Evolutionary conservation across 768 basidiomycete genomes (phyloP), one percentile per base, ranked within the genome.

Genomic region (Termitomyces sp.): DNA sequence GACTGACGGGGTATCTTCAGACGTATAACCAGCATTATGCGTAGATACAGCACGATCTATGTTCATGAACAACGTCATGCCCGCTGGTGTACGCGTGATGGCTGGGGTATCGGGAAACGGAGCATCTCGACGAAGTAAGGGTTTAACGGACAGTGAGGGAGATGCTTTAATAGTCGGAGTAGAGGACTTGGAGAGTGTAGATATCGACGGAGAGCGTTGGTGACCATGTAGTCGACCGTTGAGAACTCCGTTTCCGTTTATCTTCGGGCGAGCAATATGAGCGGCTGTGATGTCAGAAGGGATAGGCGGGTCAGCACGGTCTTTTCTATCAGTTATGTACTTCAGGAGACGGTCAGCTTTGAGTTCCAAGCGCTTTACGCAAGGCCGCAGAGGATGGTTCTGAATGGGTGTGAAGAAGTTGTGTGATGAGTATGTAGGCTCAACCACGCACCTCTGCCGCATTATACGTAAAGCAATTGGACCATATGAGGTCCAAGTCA

Each of bases 401-500:
- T 97, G 71, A 36, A 54, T 49, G 0, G 8, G 37, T 53, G 34
- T 48, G 52, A 46, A 55, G 31, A 41, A 39, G n/a, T 44, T 33
- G 56, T 27, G 27, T 18, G 24, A 48, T 47, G 48, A 13, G 37
- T 13, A 45, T 41, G 51, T 39, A 46, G 36, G 15, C 30, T n/a
- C 27, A 57, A 47, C 37, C n/a, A 80, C 89, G 60, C 65, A 93
- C 95, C 77, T 94, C 90, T 12, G 87, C 82, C 18, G 91, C 88
- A 71, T 99, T 99, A 72, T 98, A 98, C 6, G 82, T 86, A 62
- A 89, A 83, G 72, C 96, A 98, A 64, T 98, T 99, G 48, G 86
- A 85, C 97, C 97, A 99, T 64, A 99, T 98, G 61, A 98, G 83
- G 64, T 96, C 92, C 45, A 99, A 77, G 74, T 99, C 97, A 59